Evolutionary conservation across 2,329 filamentous ascomycete genomes (phyloP).

Genomic region (Cytospora leucostoma): DNA sequence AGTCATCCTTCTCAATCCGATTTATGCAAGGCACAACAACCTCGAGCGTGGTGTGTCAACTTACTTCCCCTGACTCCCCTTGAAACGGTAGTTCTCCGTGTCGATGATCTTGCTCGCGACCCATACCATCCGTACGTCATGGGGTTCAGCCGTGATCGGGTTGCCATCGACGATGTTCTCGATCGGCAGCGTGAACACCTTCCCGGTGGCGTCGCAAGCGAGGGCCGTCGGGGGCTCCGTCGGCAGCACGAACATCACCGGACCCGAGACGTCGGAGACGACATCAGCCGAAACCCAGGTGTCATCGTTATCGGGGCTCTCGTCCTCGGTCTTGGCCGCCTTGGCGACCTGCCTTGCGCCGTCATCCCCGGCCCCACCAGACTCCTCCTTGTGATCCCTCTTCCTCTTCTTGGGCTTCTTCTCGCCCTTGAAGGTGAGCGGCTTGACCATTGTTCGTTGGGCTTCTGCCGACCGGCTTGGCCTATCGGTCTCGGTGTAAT

Average conservation of each 20-base stretch:
- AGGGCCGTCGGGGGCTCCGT: slow-evolving; percentile 73
- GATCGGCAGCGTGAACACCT: slow-evolving; percentile 77
- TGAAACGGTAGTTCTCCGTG: slow-evolving; percentile 80
- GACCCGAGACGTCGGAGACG: slow-evolving; percentile 74
- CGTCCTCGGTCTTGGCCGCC: slow-evolving; percentile 39
- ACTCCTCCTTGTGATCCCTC: slow-evolving; percentile 24
- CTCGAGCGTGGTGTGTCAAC: slow-evolving; percentile 30
- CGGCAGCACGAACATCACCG: slow-evolving; percentile 79
- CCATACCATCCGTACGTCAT: slow-evolving; percentile 96
- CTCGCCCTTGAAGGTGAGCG: slow-evolving; percentile 94
- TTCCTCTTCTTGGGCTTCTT: slow-evolving; percentile 68
- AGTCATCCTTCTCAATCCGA: slow-evolving; percentile 1
- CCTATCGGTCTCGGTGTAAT: not conserved
- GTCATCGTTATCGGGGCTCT: slow-evolving; percentile 65
- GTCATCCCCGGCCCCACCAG: slow-evolving; percentile 32
- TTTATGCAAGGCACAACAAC: not conserved
- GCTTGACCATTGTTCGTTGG: slow-evolving; percentile 71
- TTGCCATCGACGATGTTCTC: slow-evolving; percentile 89
- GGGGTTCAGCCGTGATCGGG: slow-evolving; percentile 83
- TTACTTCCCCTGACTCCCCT: slow-evolving; percentile 84
- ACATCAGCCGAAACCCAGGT: slow-evolving; percentile 88
- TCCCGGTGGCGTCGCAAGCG: slow-evolving; percentile 82
- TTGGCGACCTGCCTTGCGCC: slow-evolving; percentile 61
- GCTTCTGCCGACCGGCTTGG: slow-evolving; percentile 10
- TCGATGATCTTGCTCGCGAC: slow-evolving; percentile 82